Base-by-base conservation (phyloP, 345 rosid species). In the Boechera stricta region DNA sequence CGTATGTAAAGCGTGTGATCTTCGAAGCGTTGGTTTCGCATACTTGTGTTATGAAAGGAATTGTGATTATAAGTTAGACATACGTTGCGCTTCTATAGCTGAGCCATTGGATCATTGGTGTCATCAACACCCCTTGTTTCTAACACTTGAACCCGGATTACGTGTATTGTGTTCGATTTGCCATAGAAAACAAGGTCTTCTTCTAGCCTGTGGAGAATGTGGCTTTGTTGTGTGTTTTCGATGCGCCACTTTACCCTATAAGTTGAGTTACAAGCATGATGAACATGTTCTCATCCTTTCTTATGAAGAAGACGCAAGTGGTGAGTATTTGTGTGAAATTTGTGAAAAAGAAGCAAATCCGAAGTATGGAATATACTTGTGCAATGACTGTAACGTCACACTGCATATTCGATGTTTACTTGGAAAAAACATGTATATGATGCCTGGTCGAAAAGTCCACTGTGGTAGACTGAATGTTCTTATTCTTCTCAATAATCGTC, bases 261-360 rank as follows among this genome's bases (percentile, higher is more conserved):
- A 31, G 16, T 2, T 67, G 33, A 16, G 44, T 42, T 57, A 60
- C 35, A 67, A 63, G 63, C 11, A 61, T 44, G 81, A 56, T 12
- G 38, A 11, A 7, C 81, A 78, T 71, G 11, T 26, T 57, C 77
- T 78, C 5, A 18, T 7, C 0, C 42, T 77, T 1, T 45, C 68
- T 8, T 57, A 39, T 55, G 18, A 21, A 21, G 24, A 21, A 21
- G 24, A 21, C 24, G 24, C 31, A 21, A 18, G 0, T 6, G 15
- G 44, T 48, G 7, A 16, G 5, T n/a, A 28, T 15, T 57, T 64
- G 2, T 69, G 74, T 45, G 31, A 55, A 0, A 12, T 63, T n/a
- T 70, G 57, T 52, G 62, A 69, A 31, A 5, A 29, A 66, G 15
- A 49, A 44, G 24, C 24, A 21, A 21, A 21, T 7, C 69, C 68